Base-by-base conservation (phyloP, 768 basidiomycete species). In the Daedaleopsis sinensis region DNA sequence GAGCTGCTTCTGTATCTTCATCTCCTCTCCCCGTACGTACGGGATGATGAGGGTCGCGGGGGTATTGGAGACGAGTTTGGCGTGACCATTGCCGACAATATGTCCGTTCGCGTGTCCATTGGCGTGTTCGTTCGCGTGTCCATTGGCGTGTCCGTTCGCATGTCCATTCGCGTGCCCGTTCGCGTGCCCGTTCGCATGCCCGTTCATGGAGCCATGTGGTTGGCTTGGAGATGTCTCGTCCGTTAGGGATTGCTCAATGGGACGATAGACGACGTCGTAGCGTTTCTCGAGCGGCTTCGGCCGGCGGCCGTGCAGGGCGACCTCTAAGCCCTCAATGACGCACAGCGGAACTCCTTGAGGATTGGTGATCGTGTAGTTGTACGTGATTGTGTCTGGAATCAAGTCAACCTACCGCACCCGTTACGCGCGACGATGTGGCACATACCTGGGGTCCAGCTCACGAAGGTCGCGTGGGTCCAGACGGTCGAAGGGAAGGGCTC, bases 361-460 rank as follows among this genome's bases (percentile, higher is more conserved):
- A 43, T 73, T 66, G 15, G 65, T 66, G 37, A 76, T 59, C n/a
- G 62, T 64, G 27, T 72, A 64, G 55, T 75, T 67, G 58, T 71
- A 75, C 9, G 55, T 42, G 32, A 77, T 65, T 10, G 63, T 55
- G 47, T 71, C 70, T 71, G 57, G 21, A 21, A 24, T n/a, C 2
- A 58, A 59, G 19, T 72, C 62, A 54, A 73, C 19, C 1, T 11
- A 49, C 48, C 43, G 19, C 23, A 15, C 4, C 42, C 42, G 18
- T 39, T 57, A 11, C 49, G 21, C 16, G 23, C 7, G 35, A 11
- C 65, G 52, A n/a, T 32, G 39, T 10, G 19, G 21, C 15, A 65
- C 64, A 36, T 63, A 71, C 71, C 58, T 5, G 76, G 77, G 2
- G 65, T 62, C 76, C 76, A 78, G 1, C 55, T 47, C 36, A 55